phyloP scores from a whole-genome alignment of 2,329 filamentous ascomycete genomes.

The Sarocladium strictum region DNA sequence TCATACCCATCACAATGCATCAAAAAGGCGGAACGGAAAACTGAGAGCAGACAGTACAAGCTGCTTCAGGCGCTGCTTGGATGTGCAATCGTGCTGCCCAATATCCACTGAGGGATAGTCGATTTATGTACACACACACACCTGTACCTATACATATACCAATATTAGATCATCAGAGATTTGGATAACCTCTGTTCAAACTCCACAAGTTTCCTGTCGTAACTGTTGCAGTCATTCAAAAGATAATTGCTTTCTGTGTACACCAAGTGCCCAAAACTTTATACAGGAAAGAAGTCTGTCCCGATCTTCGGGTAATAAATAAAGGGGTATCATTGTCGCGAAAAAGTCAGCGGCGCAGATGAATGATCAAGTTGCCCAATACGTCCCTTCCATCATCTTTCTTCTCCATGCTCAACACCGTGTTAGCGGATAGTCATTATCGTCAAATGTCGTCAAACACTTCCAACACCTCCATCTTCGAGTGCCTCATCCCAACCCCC shows the following conservation, averaged over 20 bases:
- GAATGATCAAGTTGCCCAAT: neutral
- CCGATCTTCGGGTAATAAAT: neutral
- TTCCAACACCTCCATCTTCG: conserved; percentile 50
- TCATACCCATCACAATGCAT: no score
- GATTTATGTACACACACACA: no score
- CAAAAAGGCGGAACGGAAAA: no score
- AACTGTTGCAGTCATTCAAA: no score
- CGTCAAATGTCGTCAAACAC: conserved; percentile 25
- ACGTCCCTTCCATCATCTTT: neutral
- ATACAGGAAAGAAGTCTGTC: neutral
- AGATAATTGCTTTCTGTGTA: no score
- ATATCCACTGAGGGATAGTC: no score
- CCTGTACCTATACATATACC: no score
- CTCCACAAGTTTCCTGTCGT: no score
- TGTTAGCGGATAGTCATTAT: neutral
- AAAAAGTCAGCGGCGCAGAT: conserved; percentile 2
- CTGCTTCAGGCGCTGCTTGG: no score
- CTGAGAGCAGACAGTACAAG: no score
- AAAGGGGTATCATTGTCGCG: conserved; percentile 3
- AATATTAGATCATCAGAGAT: no score
- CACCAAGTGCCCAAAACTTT: neutral
- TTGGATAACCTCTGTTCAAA: conserved; percentile 1
- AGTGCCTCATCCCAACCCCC: conserved; percentile 86
- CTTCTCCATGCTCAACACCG: neutral
- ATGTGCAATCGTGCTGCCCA: no score